Percentiles rank a stretch among this genome's conserved stretches.
These are phyloP conservation scores for Logfia minima DNA, from an alignment of 129 eudicot genomes.

Conservation along the genomic window DNA sequence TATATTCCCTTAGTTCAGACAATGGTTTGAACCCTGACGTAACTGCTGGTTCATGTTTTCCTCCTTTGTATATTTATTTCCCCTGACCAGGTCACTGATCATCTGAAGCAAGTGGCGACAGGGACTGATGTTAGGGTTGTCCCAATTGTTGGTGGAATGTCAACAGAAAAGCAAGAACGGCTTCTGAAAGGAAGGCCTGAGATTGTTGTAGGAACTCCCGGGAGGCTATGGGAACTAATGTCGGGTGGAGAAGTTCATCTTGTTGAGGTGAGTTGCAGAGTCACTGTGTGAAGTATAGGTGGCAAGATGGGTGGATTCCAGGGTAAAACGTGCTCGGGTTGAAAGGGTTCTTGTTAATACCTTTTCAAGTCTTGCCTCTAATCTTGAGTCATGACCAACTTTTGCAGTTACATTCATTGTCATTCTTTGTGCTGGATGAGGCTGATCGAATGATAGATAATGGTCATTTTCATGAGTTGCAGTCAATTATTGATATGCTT, in stretches of 20 bases:
- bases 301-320: not conserved
- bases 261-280: conserved; percentile 59
- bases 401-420: conserved; percentile 83
- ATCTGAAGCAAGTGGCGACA: conserved; percentile 70
- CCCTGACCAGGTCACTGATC: conserved; percentile 73
- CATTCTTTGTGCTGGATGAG: conserved; percentile 98
- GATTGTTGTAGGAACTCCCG: conserved; percentile 97
- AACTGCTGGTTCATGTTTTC: not conserved
- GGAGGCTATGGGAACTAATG: conserved; percentile 96
- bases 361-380: not conserved
- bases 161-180: conserved; percentile 92
- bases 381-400: conserved; percentile 12
- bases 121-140: conserved; percentile 71
- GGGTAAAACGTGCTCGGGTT: not conserved
- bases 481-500: conserved; percentile 93
- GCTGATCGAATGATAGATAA: conserved; percentile 96
- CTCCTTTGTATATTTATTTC: not conserved
- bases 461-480: conserved; percentile 94
- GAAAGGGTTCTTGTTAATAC: not conserved
- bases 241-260: conserved; percentile 94
- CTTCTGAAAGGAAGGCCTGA: conserved; percentile 89
- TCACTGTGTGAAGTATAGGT: conserved; percentile 2
- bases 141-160: conserved; percentile 97
- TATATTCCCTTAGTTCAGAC: not conserved
- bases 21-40: not conserved